phyloP scores from a whole-genome alignment of 352 stramenopile genomes.

The Globisporangium lucens region DNA sequence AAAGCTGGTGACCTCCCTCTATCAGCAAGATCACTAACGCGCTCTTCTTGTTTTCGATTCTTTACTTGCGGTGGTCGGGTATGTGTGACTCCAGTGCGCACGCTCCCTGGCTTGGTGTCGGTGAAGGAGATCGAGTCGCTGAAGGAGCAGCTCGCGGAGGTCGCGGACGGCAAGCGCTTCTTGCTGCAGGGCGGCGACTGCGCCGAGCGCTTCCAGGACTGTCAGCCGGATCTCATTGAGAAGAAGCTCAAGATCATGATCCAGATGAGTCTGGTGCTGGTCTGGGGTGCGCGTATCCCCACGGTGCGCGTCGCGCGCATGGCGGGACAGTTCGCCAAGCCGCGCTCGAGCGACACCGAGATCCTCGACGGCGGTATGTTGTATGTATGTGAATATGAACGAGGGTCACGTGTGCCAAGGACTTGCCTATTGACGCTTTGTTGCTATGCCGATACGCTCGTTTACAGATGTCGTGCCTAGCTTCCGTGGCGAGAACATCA shows the following conservation, averaged over 20 bases:
- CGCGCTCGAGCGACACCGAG: slow-evolving; percentile 93
- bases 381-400: not conserved
- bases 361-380: slow-evolving; percentile 82
- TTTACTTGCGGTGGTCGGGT: slow-evolving; percentile 12
- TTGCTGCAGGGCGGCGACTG: slow-evolving; percentile 98
- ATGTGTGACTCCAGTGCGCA: slow-evolving; percentile 50
- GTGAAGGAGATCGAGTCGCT: slow-evolving; percentile 93
- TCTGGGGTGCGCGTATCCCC: slow-evolving; percentile 96
- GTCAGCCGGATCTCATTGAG: slow-evolving; percentile 79
- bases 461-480: slow-evolving; percentile 89
- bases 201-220: slow-evolving; percentile 96
- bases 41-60: slow-evolving; percentile 30
- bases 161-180: slow-evolving; percentile 96
- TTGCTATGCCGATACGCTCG: not conserved
- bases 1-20: not conserved
- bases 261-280: slow-evolving; percentile 97
- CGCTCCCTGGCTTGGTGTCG: slow-evolving; percentile 92
- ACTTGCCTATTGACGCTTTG: not conserved
- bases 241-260: slow-evolving; percentile 95
- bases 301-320: slow-evolving; percentile 96
- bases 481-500: slow-evolving; percentile 99
- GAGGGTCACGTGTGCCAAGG: too few relatives aligned
- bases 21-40: slow-evolving; percentile 9
- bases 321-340: slow-evolving; percentile 99
- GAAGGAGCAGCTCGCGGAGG: slow-evolving; percentile 91